A percentile compares a stretch with the other conserved stretches of the same genome.
Evolutionary conservation across 106 monocot genomes (phyloP).

Genomic region (Ottelia alismoides): DNA sequence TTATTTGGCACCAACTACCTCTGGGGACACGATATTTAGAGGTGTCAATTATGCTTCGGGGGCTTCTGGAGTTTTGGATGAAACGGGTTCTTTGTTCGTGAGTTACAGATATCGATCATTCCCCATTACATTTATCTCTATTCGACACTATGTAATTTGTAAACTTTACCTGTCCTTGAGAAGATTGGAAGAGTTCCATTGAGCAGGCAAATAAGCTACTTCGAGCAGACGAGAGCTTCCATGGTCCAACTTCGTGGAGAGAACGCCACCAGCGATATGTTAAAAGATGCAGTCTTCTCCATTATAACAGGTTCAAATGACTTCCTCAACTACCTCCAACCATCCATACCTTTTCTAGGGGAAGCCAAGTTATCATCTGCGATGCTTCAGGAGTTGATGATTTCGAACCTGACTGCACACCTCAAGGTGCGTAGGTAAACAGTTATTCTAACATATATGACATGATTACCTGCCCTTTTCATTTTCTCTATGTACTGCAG

Average conservation of each 20-base stretch:
- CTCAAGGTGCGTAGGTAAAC: constrained; percentile 24
- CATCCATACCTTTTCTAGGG: constrained; percentile 28
- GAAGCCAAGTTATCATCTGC: constrained; percentile 9
- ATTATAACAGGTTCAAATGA: constrained; percentile 36
- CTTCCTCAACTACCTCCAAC: constrained; percentile 34
- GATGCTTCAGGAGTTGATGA: constrained; percentile 25
- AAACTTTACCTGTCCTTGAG: too few relatives aligned
- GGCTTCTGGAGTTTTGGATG: constrained; percentile 39
- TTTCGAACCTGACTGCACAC: constrained; percentile 34
- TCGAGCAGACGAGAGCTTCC: constrained; percentile 24
- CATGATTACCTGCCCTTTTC: too few relatives aligned
- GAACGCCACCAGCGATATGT: constrained; percentile 23
- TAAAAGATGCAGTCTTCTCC: constrained; percentile 28
- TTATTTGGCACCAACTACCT: constrained; percentile 15
- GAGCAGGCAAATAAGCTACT: constrained; percentile 30
- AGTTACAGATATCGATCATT: not conserved
- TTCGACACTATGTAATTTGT: not conserved
- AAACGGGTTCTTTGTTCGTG: too few relatives aligned
- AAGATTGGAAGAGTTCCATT: constrained; percentile 42
- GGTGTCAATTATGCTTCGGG: constrained; percentile 49
- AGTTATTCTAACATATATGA: too few relatives aligned
- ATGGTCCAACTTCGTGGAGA: constrained; percentile 15
- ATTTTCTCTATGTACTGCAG: constrained; percentile 15
- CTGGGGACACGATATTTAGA: not conserved
- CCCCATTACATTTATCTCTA: not conserved